Evolutionary conservation across 768 basidiomycete genomes (phyloP).

Genomic region (Nidula microcarpa): DNA sequence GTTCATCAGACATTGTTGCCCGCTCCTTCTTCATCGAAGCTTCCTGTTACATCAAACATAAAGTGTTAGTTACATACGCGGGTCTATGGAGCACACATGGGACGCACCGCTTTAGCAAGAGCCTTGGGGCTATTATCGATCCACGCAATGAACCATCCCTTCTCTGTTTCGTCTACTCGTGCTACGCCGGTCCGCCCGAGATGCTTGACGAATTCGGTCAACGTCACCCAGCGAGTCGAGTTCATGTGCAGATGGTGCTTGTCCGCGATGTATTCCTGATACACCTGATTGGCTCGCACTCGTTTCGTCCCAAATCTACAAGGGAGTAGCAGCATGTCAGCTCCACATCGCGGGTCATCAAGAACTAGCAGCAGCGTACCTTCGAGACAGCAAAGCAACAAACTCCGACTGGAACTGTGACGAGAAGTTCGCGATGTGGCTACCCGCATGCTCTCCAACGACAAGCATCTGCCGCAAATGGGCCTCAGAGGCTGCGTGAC

Average conservation of each 20-base stretch:
- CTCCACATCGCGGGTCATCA: not conserved
- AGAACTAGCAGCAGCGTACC: slow-evolving; percentile 39
- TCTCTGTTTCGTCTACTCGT: slow-evolving; percentile 96
- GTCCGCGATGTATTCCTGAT: slow-evolving; percentile 97
- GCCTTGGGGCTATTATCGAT: slow-evolving; percentile 96
- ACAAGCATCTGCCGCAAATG: slow-evolving; percentile 97
- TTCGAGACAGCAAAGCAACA: slow-evolving; percentile 81
- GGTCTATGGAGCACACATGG: not conserved
- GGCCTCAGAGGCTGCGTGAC: slow-evolving; percentile 82
- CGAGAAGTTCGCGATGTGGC: slow-evolving; percentile 90
- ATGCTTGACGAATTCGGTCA: slow-evolving; percentile 93
- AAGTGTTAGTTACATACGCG: not conserved
- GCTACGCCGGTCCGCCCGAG: slow-evolving; percentile 84
- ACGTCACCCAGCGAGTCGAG: slow-evolving; percentile 93
- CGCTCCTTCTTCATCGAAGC: slow-evolving; percentile 90
- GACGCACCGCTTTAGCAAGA: slow-evolving; percentile 77
- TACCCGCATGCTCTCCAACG: slow-evolving; percentile 91
- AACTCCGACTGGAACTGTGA: slow-evolving; percentile 88
- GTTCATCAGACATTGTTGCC: slow-evolving; percentile 88
- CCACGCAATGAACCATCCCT: slow-evolving; percentile 98
- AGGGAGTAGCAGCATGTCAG: not conserved
- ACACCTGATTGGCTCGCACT: slow-evolving; percentile 91
- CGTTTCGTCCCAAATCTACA: slow-evolving; percentile 89
- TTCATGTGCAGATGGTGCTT: slow-evolving; percentile 98
- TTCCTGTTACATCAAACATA: slow-evolving; percentile 40